These are phyloP conservation scores for Beauveria rudraprayagi DNA, from an alignment of 2,329 filamentous ascomycete species.

Conservation along the genomic window DNA sequence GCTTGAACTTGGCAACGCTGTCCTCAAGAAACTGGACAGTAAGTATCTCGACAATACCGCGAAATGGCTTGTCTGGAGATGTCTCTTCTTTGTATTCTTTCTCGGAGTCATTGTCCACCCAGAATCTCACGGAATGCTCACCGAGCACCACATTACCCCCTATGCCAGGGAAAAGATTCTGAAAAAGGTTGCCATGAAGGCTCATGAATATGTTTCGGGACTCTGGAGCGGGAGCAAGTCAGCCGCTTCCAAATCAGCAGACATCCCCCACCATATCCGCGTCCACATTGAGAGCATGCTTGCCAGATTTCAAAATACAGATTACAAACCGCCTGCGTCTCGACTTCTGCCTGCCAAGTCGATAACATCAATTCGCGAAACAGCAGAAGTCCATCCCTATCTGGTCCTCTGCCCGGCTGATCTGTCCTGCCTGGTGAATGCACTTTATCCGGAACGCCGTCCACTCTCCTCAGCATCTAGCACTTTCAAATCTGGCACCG, in stretches of 20 bases:
- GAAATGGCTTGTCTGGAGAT: conserved; percentile 79
- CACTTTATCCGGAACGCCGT: conserved; percentile 69
- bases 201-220: conserved; percentile 71
- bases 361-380: conserved; percentile 65
- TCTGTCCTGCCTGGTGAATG: conserved; percentile 70
- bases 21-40: conserved; percentile 67
- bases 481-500: conserved; percentile 58
- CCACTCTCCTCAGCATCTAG: conserved; percentile 55
- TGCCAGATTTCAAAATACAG: conserved; percentile 50
- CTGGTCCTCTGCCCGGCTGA: conserved; percentile 74
- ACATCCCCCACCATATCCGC: conserved; percentile 54
- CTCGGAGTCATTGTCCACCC: conserved; percentile 79
- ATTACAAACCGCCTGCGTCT: conserved; percentile 39
- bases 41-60: conserved; percentile 67
- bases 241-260: conserved; percentile 38
- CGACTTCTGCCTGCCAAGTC: conserved; percentile 64
- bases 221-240: conserved; percentile 63
- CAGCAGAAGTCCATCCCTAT: conserved; percentile 71
- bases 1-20: conserved; percentile 75
- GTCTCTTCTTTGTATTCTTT: conserved; percentile 85
- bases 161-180: conserved; percentile 78
- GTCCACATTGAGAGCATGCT: conserved; percentile 65
- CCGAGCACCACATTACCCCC: conserved; percentile 86
- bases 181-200: conserved; percentile 71
- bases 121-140: conserved; percentile 71